These are phyloP conservation scores for Suillus luteus DNA, from an alignment of 768 basidiomycete species.

Conservation along the genomic window DNA sequence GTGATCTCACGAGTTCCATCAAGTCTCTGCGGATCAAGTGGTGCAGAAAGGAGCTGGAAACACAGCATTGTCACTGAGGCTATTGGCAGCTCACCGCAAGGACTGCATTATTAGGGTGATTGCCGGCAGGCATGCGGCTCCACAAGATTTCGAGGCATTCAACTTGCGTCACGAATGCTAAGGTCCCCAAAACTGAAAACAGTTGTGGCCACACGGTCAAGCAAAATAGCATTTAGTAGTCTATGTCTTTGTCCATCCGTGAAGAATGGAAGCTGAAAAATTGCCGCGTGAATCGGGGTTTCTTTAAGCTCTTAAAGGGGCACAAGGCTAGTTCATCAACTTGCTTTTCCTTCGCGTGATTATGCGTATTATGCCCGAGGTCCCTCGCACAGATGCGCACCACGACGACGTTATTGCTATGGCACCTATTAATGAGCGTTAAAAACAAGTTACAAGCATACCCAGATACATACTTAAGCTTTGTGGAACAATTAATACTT, in stretches of 20 bases:
- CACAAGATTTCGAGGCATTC: background rate
- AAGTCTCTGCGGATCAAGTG: slow-evolving; percentile 8
- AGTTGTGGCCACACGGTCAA: too few relatives aligned
- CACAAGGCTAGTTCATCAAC: background rate
- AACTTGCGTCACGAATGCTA: background rate
- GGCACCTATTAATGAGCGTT: slow-evolving; percentile 9
- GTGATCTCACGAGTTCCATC: slow-evolving; percentile 6
- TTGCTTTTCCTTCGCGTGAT: slow-evolving; percentile 1
- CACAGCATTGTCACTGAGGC: slow-evolving; percentile 8
- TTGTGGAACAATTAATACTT: slow-evolving; percentile 3
- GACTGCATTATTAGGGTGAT: slow-evolving; percentile 11
- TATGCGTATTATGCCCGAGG: background rate
- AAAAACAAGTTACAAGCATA: background rate
- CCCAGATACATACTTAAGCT: background rate
- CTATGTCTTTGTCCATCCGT: background rate
- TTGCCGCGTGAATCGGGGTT: background rate
- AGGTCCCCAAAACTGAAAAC: background rate
- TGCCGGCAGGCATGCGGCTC: slow-evolving; percentile 9
- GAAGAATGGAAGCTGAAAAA: slow-evolving; percentile 1
- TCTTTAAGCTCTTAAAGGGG: background rate
- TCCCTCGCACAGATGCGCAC: slow-evolving; percentile 2
- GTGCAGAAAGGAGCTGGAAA: background rate
- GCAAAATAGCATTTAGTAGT: background rate
- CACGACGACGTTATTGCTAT: slow-evolving; percentile 1
- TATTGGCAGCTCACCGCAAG: slow-evolving; percentile 7